Percentiles rank a stretch among this genome's conserved stretches.
These are phyloP conservation scores for Camelina sativa DNA, from an alignment of 345 rosid genomes.

Conservation along the genomic window DNA sequence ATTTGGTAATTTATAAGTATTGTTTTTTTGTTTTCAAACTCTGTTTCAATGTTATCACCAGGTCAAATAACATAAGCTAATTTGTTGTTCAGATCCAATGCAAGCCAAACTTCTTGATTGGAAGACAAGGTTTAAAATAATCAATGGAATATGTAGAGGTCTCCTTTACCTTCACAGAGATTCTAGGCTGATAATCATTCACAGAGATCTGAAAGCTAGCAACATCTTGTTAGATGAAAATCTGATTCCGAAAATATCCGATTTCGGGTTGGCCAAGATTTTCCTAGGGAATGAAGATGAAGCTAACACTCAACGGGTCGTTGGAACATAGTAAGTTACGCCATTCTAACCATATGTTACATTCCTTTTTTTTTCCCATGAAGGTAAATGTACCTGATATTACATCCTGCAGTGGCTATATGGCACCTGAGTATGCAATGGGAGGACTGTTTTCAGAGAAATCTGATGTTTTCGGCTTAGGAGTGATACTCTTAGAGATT, in stretches of 20 bases:
- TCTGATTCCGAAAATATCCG: conserved; percentile 54
- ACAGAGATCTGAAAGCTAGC: conserved; percentile 57
- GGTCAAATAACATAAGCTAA: conserved; percentile 11
- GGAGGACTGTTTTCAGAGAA: conserved; percentile 52
- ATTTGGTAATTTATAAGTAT: conserved; percentile 37
- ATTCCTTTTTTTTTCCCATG: background rate
- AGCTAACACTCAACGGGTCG: conserved; percentile 51
- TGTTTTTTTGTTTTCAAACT: background rate
- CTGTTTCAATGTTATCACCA: background rate
- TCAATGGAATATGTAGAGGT: conserved; percentile 58
- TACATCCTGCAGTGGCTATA: conserved; percentile 49
- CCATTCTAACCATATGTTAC: conserved; percentile 17
- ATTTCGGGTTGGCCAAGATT: conserved; percentile 56
- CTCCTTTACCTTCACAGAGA: conserved; percentile 56
- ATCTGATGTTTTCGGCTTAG: conserved; percentile 53
- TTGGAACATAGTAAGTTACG: conserved; percentile 53
- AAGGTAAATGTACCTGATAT: background rate
- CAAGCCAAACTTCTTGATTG: conserved; percentile 45
- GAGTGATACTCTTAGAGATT: conserved; percentile 53
- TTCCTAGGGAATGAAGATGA: conserved; percentile 48
- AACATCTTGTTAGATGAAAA: conserved; percentile 58
- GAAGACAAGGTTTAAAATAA: conserved; percentile 50
- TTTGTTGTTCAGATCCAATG: conserved; percentile 37
- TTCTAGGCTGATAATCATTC: conserved; percentile 56
- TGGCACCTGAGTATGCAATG: conserved; percentile 57